Conservation (phyloP, 2,329 filamentous ascomycete genomes). For the Atkinsonella hypoxylon region DNA sequence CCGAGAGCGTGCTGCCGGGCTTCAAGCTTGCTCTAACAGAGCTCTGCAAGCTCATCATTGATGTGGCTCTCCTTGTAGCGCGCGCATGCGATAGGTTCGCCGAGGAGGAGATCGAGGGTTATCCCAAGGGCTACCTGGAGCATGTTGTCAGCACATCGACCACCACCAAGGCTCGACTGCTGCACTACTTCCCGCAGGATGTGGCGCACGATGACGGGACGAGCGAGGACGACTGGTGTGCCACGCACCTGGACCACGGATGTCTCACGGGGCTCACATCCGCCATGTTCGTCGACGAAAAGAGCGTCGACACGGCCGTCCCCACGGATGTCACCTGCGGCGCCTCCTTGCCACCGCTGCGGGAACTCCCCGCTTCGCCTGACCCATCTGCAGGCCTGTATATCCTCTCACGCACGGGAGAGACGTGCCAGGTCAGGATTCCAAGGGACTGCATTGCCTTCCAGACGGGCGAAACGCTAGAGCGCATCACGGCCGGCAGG, state of each 20-base stretch:
- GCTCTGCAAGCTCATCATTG: conserved; percentile 76
- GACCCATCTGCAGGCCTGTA: conserved; percentile 85
- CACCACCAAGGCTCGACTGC: conserved; percentile 78
- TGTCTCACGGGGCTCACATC: conserved; percentile 89
- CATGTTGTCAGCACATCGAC: conserved; percentile 73
- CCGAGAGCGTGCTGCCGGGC: conserved; percentile 53
- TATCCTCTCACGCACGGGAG: conserved; percentile 73
- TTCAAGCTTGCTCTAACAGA: conserved; percentile 63
- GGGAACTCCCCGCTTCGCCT: conserved; percentile 64
- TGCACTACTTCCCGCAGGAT: conserved; percentile 79
- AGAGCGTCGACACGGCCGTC: conserved; percentile 24
- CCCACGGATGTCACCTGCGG: conserved; percentile 13
- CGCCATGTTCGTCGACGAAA: conserved; percentile 91
- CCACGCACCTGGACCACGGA: conserved; percentile 80
- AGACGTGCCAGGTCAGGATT: conserved; percentile 83
- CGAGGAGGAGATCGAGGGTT: conserved; percentile 62
- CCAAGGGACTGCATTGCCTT: conserved; percentile 87
- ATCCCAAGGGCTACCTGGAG: conserved; percentile 70
- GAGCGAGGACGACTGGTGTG: conserved; percentile 84
- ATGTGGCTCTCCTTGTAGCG: conserved; percentile 79
- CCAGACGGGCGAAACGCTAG: conserved; percentile 85
- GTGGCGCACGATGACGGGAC: conserved; percentile 13
- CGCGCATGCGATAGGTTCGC: conserved; percentile 84
- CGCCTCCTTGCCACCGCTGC: conserved; percentile 36
- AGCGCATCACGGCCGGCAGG: conserved; percentile 79